Evolutionary conservation across 768 basidiomycete species (phyloP).

Genomic region (Gloeophyllum trabeum): DNA sequence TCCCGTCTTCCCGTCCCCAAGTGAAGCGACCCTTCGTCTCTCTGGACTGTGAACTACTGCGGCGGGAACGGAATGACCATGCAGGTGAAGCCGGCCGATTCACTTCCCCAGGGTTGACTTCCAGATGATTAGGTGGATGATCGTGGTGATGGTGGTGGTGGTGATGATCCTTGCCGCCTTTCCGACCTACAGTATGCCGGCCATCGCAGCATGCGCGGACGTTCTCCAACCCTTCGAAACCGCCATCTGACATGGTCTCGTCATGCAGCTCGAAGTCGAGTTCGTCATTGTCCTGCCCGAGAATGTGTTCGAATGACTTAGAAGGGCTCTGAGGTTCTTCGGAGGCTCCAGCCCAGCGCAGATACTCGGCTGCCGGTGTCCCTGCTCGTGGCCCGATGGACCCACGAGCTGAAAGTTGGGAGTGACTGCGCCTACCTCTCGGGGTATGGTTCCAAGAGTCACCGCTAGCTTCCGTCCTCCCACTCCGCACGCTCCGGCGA

Average conservation of each 20-base stretch:
- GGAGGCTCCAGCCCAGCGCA: constrained; percentile 57
- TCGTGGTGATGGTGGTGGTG: constrained; percentile 46
- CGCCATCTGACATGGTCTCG: constrained; percentile 60
- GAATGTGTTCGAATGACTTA: constrained; percentile 32
- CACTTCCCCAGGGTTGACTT: constrained; percentile 33
- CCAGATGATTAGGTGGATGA: constrained; percentile 32
- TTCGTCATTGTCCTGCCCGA: constrained; percentile 42
- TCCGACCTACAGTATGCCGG: constrained; percentile 70
- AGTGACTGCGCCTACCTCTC: constrained; percentile 66
- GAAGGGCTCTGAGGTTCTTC: constrained; percentile 73
- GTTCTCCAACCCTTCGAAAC: constrained; percentile 90
- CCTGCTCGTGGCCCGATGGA: constrained; percentile 80
- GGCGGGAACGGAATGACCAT: constrained; percentile 85
- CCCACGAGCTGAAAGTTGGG: constrained; percentile 62
- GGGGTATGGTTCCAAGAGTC: constrained; percentile 70
- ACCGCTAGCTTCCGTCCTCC: constrained; percentile 29
- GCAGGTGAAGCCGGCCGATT: constrained; percentile 67
- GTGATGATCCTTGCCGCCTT: constrained; percentile 42
- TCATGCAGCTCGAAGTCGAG: constrained; percentile 80
- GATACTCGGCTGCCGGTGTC: constrained; percentile 86
- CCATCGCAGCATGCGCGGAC: constrained; percentile 89
- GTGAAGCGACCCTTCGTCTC: constrained; percentile 49
- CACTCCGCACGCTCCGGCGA: constrained; percentile 57
- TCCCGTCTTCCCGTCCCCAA: constrained; percentile 54
- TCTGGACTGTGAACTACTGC: constrained; percentile 57